Evolutionary conservation across 2,329 filamentous ascomycete species (phyloP).

Genomic region (Apiospora hydei): DNA sequence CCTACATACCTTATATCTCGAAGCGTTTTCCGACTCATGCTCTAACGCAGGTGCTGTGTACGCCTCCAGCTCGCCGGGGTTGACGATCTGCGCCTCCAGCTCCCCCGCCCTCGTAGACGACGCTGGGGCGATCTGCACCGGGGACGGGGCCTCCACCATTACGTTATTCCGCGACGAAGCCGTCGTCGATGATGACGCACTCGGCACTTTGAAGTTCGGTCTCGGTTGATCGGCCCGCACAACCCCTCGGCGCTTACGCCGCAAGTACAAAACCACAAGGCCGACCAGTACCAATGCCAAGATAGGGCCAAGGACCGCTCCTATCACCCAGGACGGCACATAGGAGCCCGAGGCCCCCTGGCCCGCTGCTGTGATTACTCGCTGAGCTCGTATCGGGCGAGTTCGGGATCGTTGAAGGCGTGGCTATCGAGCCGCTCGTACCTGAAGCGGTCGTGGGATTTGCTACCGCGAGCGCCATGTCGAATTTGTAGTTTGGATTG

Average conservation of each 20-base stretch:
- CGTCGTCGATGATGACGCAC: background rate
- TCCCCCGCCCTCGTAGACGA: background rate
- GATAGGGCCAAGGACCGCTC: background rate
- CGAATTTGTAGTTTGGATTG: constrained; percentile 4
- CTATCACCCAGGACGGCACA: background rate
- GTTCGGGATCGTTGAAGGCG: background rate
- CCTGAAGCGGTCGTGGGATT: background rate
- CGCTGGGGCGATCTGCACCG: background rate
- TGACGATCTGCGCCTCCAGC: background rate
- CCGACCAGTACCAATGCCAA: background rate
- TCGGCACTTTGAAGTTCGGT: background rate
- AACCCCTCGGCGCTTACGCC: background rate
- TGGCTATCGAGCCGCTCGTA: no score
- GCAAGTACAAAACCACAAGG: background rate
- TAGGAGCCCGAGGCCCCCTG: background rate
- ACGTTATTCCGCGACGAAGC: background rate
- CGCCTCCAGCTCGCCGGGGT: background rate
- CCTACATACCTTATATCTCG: constrained; percentile 5
- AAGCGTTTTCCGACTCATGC: background rate
- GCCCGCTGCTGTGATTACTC: background rate
- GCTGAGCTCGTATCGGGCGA: background rate
- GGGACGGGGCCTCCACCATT: background rate
- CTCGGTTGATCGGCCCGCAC: background rate
- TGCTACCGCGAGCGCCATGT: background rate
- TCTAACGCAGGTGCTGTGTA: background rate